These are phyloP conservation scores for Terana coerulea DNA, from an alignment of 768 basidiomycete species.

Conservation along the genomic window DNA sequence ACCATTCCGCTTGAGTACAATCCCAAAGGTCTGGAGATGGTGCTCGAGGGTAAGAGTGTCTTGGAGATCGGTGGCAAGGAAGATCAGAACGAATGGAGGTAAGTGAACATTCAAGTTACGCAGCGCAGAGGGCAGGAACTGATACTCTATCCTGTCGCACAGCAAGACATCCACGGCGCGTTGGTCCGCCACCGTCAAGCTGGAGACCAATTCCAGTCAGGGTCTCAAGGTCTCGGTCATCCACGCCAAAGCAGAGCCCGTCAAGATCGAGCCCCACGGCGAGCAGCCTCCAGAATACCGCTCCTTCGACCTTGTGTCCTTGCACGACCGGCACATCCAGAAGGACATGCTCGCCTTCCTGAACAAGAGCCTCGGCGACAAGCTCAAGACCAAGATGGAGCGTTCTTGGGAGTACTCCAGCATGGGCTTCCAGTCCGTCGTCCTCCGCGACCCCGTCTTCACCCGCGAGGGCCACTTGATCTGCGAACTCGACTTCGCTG, in stretches of 20 bases:
- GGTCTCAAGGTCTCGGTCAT: background rate
- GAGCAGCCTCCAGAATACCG: background rate
- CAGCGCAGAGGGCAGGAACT: background rate
- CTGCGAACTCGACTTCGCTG: constrained; percentile 1
- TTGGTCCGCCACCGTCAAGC: background rate
- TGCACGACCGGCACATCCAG: background rate
- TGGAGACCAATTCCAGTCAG: background rate
- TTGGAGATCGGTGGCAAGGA: background rate
- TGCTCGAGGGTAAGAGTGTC: background rate
- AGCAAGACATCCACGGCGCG: background rate
- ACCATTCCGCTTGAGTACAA: background rate
- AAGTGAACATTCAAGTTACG: background rate
- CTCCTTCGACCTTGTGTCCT: background rate
- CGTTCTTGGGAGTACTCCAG: background rate
- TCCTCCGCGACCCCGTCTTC: constrained; percentile 3
- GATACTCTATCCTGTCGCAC: no score
- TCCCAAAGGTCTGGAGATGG: background rate
- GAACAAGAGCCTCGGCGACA: background rate
- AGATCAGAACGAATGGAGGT: background rate
- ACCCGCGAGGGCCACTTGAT: background rate
- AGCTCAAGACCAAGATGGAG: background rate
- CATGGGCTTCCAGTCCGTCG: constrained; percentile 2
- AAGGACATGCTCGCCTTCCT: background rate
- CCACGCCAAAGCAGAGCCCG: background rate
- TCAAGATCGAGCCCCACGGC: background rate